phyloP scores from a whole-genome alignment of 768 basidiomycete species.

The Serendipita vermifera region DNA sequence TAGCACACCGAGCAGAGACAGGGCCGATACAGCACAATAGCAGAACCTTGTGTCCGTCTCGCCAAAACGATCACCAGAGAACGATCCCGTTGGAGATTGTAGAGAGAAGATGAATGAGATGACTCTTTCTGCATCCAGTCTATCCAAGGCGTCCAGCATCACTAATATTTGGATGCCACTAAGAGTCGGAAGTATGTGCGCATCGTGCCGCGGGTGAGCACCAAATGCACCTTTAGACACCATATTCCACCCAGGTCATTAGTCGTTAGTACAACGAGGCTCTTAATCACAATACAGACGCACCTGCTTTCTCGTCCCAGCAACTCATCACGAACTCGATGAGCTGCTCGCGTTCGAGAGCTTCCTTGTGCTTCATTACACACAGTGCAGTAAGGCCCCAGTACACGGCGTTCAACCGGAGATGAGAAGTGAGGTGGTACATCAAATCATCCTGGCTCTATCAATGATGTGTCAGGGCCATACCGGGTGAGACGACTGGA shows the following conservation, averaged over 20 bases:
- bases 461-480: neutral
- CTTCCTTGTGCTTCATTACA: slow-evolving; percentile 65
- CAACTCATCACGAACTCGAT: slow-evolving; percentile 85
- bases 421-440: slow-evolving; percentile 84
- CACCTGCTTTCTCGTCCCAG: slow-evolving; percentile 85
- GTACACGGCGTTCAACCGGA: slow-evolving; percentile 91
- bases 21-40: slow-evolving; percentile 72
- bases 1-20: slow-evolving; percentile 69
- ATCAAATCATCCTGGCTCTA: slow-evolving; percentile 68
- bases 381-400: slow-evolving; percentile 89
- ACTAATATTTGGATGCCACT: slow-evolving; percentile 87
- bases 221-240: slow-evolving; percentile 64
- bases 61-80: slow-evolving; percentile 84
- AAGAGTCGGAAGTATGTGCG: slow-evolving; percentile 71
- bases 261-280: neutral
- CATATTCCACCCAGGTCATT: slow-evolving; percentile 3
- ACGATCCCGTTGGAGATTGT: slow-evolving; percentile 76
- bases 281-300: slow-evolving; percentile 19
- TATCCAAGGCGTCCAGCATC: slow-evolving; percentile 69
- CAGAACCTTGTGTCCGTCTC: slow-evolving; percentile 86
- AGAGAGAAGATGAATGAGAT: slow-evolving; percentile 64
- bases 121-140: slow-evolving; percentile 41
- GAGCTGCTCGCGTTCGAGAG: slow-evolving; percentile 71
- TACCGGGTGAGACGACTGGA: no score
- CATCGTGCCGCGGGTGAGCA: slow-evolving; percentile 87